Evolutionary conservation across 2,329 filamentous ascomycete species (phyloP).

Genomic region (Cladophialophora bantiana): DNA sequence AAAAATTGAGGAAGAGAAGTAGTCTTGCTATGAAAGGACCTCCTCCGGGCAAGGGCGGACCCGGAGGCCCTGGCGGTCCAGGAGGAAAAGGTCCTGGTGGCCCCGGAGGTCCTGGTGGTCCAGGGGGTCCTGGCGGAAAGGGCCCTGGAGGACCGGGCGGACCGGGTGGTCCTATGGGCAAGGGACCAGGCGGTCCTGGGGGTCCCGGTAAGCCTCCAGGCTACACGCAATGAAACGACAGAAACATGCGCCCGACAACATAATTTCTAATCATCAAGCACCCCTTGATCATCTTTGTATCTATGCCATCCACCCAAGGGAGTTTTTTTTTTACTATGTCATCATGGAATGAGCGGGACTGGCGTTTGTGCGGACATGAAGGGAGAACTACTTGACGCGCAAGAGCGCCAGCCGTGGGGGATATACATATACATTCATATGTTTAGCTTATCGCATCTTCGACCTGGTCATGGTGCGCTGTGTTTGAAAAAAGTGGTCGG

Average conservation of each 20-base stretch:
- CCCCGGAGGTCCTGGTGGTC: constrained; percentile 27
- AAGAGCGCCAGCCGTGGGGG: constrained; percentile 28
- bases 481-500: constrained; percentile 7
- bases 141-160: constrained; percentile 27
- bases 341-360: constrained; percentile 36
- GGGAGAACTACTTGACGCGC: constrained; percentile 13
- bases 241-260: constrained; percentile 21
- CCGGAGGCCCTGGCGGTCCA: constrained; percentile 33
- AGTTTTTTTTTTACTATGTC: constrained; percentile 32
- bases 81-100: constrained; percentile 30
- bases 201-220: constrained; percentile 22
- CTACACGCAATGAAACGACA: constrained; percentile 20
- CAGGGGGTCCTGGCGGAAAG: constrained; percentile 22
- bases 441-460: constrained; percentile 5
- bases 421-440: constrained; percentile 23
- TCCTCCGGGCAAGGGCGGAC: constrained; percentile 35
- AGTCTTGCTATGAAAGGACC: constrained; percentile 38
- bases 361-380: constrained; percentile 32
- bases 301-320: constrained; percentile 28
- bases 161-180: constrained; percentile 25
- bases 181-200: constrained; percentile 30
- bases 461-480: constrained; percentile 2
- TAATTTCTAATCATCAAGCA: constrained; percentile 32
- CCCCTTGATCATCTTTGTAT: constrained; percentile 27
- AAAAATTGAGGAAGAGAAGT: constrained; percentile 47